These are phyloP conservation scores for Raphanus raphanistrum DNA, from an alignment of 345 rosid genomes.

Conservation along the genomic window DNA sequence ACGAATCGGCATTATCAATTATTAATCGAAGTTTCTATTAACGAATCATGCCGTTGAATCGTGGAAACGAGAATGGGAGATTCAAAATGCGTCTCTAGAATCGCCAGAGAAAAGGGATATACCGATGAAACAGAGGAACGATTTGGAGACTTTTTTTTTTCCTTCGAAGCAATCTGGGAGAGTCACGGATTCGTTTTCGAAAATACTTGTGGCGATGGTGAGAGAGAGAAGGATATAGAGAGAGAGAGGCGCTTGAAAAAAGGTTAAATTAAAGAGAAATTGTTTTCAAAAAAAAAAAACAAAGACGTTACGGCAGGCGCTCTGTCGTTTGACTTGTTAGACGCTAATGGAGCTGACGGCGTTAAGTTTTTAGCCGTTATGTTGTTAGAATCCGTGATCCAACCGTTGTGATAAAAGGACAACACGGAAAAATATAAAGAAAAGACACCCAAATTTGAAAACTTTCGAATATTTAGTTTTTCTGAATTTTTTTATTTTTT, in stretches of 20 bases:
- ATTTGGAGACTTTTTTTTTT: background rate
- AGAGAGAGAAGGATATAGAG: slow-evolving; percentile 7
- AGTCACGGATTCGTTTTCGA: background rate
- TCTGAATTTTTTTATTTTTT: background rate
- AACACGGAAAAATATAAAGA: slow-evolving; percentile 16
- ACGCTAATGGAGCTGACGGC: slow-evolving; percentile 11
- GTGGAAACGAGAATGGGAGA: slow-evolving; percentile 1
- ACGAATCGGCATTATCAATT: slow-evolving; percentile 1
- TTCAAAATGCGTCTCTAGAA: background rate
- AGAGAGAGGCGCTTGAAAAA: background rate
- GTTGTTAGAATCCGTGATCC: slow-evolving; percentile 39
- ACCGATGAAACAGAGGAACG: slow-evolving; percentile 19
- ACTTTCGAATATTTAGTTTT: slow-evolving; percentile 20
- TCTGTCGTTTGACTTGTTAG: slow-evolving; percentile 34
- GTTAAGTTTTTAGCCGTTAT: slow-evolving; percentile 35
- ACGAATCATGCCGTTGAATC: background rate
- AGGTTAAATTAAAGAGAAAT: slow-evolving; percentile 16
- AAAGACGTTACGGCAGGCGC: slow-evolving; percentile 40
- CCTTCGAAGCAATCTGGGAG: slow-evolving; percentile 14
- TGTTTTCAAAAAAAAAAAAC: background rate
- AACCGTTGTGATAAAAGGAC: slow-evolving; percentile 42
- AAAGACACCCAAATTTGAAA: slow-evolving; percentile 19
- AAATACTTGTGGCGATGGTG: background rate
- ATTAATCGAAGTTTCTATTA: background rate
- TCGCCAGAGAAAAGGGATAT: slow-evolving; percentile 5